Conservation (phyloP, 2,329 filamentous ascomycete genomes). For the Lizonia empirigonia region DNA sequence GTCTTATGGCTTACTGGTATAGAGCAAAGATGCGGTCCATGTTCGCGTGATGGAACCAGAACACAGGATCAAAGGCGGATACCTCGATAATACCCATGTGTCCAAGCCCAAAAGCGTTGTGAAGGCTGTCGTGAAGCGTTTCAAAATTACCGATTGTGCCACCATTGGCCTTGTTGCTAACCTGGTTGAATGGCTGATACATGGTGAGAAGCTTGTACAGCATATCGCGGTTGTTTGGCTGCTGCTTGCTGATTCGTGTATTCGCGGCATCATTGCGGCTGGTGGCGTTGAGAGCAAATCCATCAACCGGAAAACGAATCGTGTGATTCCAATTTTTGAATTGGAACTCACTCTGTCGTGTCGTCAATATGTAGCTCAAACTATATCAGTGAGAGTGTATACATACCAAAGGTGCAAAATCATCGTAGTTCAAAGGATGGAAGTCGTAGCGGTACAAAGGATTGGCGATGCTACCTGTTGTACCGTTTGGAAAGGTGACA, state of each 20-base stretch:
- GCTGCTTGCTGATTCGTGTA: constrained; percentile 30
- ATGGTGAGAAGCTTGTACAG: constrained; percentile 42
- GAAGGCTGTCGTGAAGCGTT: constrained; percentile 40
- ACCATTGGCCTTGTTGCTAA: constrained; percentile 41
- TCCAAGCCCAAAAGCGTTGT: constrained; percentile 51
- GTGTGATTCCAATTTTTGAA: constrained; percentile 45
- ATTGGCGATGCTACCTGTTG: constrained; percentile 30
- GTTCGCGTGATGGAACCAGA: constrained; percentile 40
- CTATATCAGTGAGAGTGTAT: neutral
- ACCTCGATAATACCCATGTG: constrained; percentile 42
- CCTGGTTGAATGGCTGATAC: constrained; percentile 40
- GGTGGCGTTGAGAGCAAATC: constrained; percentile 30
- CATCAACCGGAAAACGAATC: constrained; percentile 34
- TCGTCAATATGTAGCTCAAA: neutral
- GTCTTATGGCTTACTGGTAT: constrained; percentile 15
- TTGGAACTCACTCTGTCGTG: constrained; percentile 31
- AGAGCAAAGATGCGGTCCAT: constrained; percentile 18
- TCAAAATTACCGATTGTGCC: constrained; percentile 42
- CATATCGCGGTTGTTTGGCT: constrained; percentile 39
- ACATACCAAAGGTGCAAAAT: constrained; percentile 37
- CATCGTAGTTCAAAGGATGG: constrained; percentile 36
- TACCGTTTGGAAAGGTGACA: constrained; percentile 39
- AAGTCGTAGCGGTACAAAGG: constrained; percentile 40
- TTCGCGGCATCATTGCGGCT: constrained; percentile 39
- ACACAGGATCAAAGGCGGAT: constrained; percentile 41